These are phyloP conservation scores for Pseudocercospora fuligena DNA, from an alignment of 2,329 filamentous ascomycete genomes.

Conservation along the genomic window DNA sequence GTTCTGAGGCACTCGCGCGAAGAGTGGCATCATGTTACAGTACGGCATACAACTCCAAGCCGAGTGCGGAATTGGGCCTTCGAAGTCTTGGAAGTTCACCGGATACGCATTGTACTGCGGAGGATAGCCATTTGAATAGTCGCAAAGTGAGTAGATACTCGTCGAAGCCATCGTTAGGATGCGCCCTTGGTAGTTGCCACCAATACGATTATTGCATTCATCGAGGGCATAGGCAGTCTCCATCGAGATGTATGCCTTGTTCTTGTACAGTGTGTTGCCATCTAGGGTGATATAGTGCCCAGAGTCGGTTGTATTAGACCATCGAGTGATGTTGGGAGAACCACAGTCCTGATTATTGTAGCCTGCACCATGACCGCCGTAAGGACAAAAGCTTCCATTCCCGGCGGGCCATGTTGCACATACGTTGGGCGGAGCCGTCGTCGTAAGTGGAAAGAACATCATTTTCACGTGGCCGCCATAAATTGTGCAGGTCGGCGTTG, in stretches of 20 bases:
- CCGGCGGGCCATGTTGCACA: constrained; percentile 3
- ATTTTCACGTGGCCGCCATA: constrained; percentile 1
- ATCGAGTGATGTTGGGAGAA: background rate
- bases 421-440: background rate
- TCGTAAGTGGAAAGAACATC: constrained; percentile 3
- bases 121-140: background rate
- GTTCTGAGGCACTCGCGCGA: background rate
- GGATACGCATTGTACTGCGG: constrained; percentile 1
- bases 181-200: background rate
- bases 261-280: constrained; percentile 1
- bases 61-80: background rate
- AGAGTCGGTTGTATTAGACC: background rate
- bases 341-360: constrained; percentile 8
- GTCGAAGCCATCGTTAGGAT: constrained; percentile 4
- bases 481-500: constrained; percentile 4
- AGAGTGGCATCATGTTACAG: constrained; percentile 7
- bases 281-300: background rate
- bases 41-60: constrained; percentile 6
- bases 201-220: constrained; percentile 2
- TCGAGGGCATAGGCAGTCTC: background rate
- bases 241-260: constrained; percentile 7
- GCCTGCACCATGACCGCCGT: constrained; percentile 6
- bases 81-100: constrained; percentile 1
- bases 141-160: constrained; percentile 6
- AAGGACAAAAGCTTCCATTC: constrained; percentile 5